Evolutionary conservation across 2,329 filamentous ascomycete species (phyloP), one percentile per base, ranked within the genome.

Genomic region (Thielaviopsis populi): DNA sequence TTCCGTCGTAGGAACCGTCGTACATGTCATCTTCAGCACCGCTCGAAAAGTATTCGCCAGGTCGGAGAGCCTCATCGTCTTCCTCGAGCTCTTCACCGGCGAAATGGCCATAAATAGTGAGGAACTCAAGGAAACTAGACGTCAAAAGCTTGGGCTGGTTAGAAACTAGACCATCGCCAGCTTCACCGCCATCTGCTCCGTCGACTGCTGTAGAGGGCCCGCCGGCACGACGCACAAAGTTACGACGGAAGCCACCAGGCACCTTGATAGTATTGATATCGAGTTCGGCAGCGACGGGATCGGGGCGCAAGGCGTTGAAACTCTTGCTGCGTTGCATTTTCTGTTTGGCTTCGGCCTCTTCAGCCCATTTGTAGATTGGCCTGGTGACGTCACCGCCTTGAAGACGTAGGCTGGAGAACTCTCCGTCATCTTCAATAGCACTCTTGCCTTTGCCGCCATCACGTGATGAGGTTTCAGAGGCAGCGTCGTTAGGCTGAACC

Each of bases 71-170:
- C 73, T 97, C 92, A 69, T 97, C 94, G 69, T 97, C 94, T 74
- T 99, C 94, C 73, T 96, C 91, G 13, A 99, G 81, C 72, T 96
- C 88, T 74, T 99, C 94, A 75, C 94, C 94, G 1, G 94, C 94
- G 72, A 99, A 99, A 75, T 99, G 94, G 3, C 94, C 94, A 70
- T 96, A 99, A 37, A 99, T 81, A 7, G 89, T 91, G 61, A 99
- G 74, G 70, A 99, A 99, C 73, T 99, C 95, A 66, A 99, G 82
- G 72, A 99, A 99, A 74, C 88, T 99, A 68, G 82, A 91, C 0
- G 94, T 96, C 65, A 96, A 85, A 40, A 95, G 78, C 67, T 83
- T 83, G 43, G 82, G 82, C 63, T 79, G 78, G n/a, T 56, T 37
- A 6, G 46, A 4, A 10, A 24, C 17, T 7, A 60, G 17, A 6